Conservation (phyloP, 768 basidiomycete genomes). For the Mycena albidolilacea region DNA sequence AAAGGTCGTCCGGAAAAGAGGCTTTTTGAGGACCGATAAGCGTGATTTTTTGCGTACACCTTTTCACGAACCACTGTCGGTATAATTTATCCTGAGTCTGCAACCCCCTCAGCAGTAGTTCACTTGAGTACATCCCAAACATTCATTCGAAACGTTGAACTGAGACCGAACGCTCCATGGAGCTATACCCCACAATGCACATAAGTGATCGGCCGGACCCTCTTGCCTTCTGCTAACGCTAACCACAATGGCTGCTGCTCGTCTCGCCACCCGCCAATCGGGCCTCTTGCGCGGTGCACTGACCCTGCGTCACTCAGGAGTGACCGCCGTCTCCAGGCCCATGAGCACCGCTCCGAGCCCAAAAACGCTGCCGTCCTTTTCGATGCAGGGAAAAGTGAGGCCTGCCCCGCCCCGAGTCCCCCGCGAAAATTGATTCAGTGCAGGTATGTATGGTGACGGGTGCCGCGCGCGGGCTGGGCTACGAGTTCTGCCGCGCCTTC, state of each 20-base stretch:
- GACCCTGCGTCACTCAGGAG: slow-evolving; percentile 44
- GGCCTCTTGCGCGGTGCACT: slow-evolving; percentile 35
- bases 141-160: no score
- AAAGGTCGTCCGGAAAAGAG: no score
- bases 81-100: no score
- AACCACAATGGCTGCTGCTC: slow-evolving; percentile 26
- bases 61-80: no score
- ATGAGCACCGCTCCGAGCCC: slow-evolving; percentile 43
- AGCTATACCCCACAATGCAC: slow-evolving; percentile 11
- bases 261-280: slow-evolving; percentile 32
- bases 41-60: no score
- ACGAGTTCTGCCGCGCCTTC: slow-evolving; percentile 93
- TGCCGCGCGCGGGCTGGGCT: slow-evolving; percentile 91
- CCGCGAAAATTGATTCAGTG: slow-evolving; percentile 11
- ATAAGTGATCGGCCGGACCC: neutral
- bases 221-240: neutral
- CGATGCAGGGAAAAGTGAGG: slow-evolving; percentile 81
- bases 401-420: slow-evolving; percentile 18
- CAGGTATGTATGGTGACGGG: slow-evolving; percentile 95
- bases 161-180: neutral
- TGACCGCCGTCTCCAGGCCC: slow-evolving; percentile 28
- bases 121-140: no score
- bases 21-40: no score
- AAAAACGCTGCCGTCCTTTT: slow-evolving; percentile 80
- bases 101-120: no score